phyloP scores from a whole-genome alignment of 2,329 filamentous ascomycete species.

The Pseudogymnoascus sp. region DNA sequence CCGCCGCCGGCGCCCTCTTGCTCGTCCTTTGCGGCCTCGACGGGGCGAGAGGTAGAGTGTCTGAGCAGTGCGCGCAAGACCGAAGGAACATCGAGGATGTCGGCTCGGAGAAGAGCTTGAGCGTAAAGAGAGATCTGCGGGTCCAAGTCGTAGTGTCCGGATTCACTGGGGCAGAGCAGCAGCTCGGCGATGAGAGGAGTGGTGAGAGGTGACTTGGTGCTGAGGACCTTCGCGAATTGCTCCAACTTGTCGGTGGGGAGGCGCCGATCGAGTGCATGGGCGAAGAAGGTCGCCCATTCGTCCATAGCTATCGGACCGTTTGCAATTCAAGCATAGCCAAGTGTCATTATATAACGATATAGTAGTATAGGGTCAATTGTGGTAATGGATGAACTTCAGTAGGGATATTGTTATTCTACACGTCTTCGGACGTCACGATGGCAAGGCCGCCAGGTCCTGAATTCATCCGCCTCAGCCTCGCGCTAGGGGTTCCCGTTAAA shows the following conservation, averaged over 20 bases:
- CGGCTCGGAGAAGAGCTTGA: conserved; percentile 43
- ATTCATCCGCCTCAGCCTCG: conserved; percentile 1
- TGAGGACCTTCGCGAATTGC: conserved; percentile 40
- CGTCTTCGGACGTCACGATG: background rate
- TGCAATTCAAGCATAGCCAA: background rate
- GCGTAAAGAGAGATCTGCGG: conserved; percentile 52
- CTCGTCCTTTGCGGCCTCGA: conserved; percentile 18
- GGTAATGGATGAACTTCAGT: background rate
- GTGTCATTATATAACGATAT: background rate
- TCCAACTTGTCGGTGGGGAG: conserved; percentile 47
- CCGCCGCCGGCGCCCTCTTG: conserved; percentile 11
- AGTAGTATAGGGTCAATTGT: background rate
- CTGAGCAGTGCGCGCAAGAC: conserved; percentile 48
- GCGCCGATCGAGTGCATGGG: conserved; percentile 41
- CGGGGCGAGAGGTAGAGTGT: conserved; percentile 34
- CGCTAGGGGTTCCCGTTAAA: background rate
- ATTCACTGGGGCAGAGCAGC: conserved; percentile 45
- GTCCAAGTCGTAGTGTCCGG: conserved; percentile 39
- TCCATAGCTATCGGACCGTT: background rate
- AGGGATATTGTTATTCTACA: background rate
- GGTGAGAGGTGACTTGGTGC: conserved; percentile 43
- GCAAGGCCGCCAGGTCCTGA: background rate
- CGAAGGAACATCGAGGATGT: conserved; percentile 45
- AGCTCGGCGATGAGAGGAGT: conserved; percentile 46
- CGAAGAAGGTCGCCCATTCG: conserved; percentile 44